Evolutionary conservation across 306 rosid species (phyloP).

Genomic region (Lathyrus oleraceus): DNA sequence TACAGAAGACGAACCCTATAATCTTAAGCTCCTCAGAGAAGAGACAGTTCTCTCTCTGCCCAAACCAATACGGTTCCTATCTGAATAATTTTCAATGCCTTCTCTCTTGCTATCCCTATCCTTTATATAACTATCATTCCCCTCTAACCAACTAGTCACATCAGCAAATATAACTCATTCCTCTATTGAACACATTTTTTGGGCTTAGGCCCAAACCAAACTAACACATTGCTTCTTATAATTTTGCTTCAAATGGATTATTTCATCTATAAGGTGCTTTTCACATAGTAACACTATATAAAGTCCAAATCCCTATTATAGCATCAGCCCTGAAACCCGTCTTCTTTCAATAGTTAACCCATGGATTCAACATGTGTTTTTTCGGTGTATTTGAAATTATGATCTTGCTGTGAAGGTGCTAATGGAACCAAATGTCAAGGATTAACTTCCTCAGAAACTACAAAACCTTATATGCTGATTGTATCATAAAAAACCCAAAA

Average conservation of each 20-base stretch:
- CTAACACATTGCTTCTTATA: not conserved
- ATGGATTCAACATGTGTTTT: not conserved
- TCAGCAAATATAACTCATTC: too few species aligned
- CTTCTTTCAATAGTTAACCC: constrained; percentile 1
- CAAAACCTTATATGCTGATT: not conserved
- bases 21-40: too few species aligned
- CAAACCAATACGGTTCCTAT: too few species aligned
- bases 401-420: not conserved
- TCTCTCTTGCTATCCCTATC: too few species aligned
- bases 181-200: too few species aligned
- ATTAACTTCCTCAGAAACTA: not conserved
- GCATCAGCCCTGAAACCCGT: not conserved
- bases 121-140: too few species aligned
- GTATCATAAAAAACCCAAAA: constrained; percentile 4
- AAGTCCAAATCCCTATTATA: not conserved
- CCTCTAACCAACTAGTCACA: too few species aligned
- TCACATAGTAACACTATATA: not conserved
- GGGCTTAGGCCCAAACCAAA: too few species aligned
- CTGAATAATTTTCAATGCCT: too few species aligned
- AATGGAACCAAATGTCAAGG: not conserved
- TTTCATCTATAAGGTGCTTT: constrained; percentile 6
- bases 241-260: constrained; percentile 3
- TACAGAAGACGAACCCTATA: too few species aligned
- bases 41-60: too few species aligned
- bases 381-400: not conserved